Base-by-base conservation (phyloP, 2,329 filamentous ascomycete genomes). In the Fusarium fracticaudum region DNA sequence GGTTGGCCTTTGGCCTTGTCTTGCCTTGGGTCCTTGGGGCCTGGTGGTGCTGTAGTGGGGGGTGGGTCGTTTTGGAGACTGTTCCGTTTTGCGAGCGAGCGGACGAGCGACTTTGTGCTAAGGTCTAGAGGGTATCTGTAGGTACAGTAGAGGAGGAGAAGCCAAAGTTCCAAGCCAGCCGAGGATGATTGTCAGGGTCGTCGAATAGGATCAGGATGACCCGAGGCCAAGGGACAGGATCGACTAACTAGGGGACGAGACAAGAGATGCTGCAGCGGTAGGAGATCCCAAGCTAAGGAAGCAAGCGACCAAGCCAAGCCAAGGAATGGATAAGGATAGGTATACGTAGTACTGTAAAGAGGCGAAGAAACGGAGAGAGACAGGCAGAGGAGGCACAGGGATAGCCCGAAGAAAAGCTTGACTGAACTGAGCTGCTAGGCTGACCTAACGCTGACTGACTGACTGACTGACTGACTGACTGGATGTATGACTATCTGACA, bases 1-100 rank as follows among this genome's bases (percentile, higher is more conserved):
- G 67, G 69, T 75, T 74, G 72, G 69, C 60, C 72, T 75, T 40
- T 78, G 71, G 76, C 67, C 68, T 71, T 70, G 71, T 72, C 74
- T 76, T 61, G 65, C 67, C 64, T 73, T 69, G 67, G 65, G 67
- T 64, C 65, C 65, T 69, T 68, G 66, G 69, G 69, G 67, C 67
- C 64, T 55, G 64, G 63, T 74, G 69, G 69, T 73, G 60, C 73
- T 59, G 75, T 77, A 67, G 74, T 74, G 76, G 74, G 77, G 77
- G 67, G 77, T 77, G 77, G 77, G 74, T 75, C 76, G 74, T 71
- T 69, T 70, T 76, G 75, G 65, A 68, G 70, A 61, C 71, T 69
- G 75, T 73, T 64, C 67, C 65, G 65, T 69, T 69, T 68, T 62
- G 64, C 66, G 44, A 64, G 44, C 35, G 41, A 44, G 65, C 38